Percentiles rank a stretch among this genome's conserved stretches.
Evolutionary conservation across 768 basidiomycete species (phyloP).

Genomic region (Termitomyces sp.): DNA sequence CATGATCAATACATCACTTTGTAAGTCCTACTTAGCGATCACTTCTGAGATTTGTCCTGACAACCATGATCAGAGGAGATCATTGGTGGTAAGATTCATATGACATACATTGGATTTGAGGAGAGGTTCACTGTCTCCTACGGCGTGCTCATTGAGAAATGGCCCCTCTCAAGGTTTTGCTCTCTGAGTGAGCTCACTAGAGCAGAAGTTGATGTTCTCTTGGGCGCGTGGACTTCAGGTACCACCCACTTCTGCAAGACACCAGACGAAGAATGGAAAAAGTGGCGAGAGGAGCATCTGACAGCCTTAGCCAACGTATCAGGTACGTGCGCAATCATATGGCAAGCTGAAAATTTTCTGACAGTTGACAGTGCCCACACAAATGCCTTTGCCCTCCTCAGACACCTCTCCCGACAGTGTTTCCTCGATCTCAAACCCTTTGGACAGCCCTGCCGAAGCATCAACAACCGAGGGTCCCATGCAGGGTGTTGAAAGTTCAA

Average conservation of each 20-base stretch:
- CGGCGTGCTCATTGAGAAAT: background rate
- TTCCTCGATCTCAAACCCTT: background rate
- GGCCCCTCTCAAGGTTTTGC: background rate
- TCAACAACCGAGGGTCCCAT: background rate
- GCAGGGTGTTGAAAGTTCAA: no score
- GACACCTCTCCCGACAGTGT: no score
- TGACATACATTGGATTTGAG: background rate
- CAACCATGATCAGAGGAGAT: background rate
- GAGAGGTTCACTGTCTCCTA: background rate
- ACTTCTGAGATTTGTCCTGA: background rate
- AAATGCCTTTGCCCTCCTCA: background rate
- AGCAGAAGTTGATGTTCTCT: background rate
- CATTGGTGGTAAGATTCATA: background rate
- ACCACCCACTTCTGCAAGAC: background rate
- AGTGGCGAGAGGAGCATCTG: background rate
- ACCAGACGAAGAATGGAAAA: background rate
- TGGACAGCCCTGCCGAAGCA: background rate
- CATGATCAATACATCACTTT: background rate
- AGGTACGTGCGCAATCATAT: no score
- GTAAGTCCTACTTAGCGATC: background rate
- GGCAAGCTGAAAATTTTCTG: no score
- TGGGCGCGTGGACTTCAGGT: background rate
- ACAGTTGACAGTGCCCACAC: background rate
- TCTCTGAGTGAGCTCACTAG: background rate
- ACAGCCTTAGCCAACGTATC: background rate